Base-by-base conservation (phyloP, 257 asterid species). In the Capsicum chinense region DNA sequence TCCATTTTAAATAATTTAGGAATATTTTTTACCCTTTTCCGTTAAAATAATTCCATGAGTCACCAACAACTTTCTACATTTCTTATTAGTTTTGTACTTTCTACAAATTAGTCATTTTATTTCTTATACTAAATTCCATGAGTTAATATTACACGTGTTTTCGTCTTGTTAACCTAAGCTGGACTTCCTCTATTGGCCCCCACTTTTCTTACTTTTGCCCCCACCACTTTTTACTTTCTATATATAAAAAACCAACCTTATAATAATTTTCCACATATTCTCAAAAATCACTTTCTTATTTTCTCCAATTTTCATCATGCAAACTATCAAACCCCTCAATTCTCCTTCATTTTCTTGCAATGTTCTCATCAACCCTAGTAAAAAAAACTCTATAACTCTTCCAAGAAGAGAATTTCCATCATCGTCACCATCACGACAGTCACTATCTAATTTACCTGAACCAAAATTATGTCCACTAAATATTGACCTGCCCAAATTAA, bases 321-420 rank as follows among this genome's bases (percentile, higher is more conserved):
- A 76, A 6, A 76, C 48, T 0, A 26, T 54, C 48, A 52, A 76
- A 76, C 84, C 56, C 80, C 47, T 17, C 58, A 52, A 5, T 21
- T 4, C 57, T 44, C 70, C 66, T 5, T 8, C 52, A 10, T 44
- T 47, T 19, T 62, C 70, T 13, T 89, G 95, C 89, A 85, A 90
- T 78, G 74, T 87, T 35, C 81, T 73, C 42, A 42, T 66, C 39
- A 81, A 88, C 16, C 86, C 89, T 73, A 57, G 87, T 21, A 80
- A 85, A 57, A 79, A 15, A 62, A 26, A 2, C 47, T 47, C 17
- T 7, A 81, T 12, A 78, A 84, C 67, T 35, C 56, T 78, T 47
- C 91, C 89, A 4, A 19, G 73, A 50, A 56, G 57, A 74, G 33
- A 33, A 37, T 11, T 42, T 10, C 60, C 71, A 3, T 80, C 52